A percentile compares a stretch with the other conserved stretches of the same genome.
phyloP scores from a whole-genome alignment of 148 eudicot species.

The Rhododendron henanense region DNA sequence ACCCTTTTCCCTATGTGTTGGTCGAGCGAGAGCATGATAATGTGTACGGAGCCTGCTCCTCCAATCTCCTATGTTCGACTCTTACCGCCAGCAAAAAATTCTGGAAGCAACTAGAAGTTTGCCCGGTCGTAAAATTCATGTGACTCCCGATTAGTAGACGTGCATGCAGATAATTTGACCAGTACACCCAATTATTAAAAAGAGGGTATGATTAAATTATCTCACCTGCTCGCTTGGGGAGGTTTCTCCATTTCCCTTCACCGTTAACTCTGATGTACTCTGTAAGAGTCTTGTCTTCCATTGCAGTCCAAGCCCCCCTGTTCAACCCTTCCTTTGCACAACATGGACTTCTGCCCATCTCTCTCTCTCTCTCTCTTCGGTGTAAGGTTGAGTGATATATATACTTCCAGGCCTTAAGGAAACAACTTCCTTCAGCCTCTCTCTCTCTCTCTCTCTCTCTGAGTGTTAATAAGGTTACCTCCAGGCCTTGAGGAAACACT shows the following conservation, averaged over 20 bases:
- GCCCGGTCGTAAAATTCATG: not conserved
- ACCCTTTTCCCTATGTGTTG: not conserved
- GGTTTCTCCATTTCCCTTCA: constrained; percentile 16
- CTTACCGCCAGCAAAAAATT: not conserved
- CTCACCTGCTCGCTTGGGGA: constrained; percentile 17
- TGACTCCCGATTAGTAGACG: not conserved
- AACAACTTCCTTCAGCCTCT: constrained; percentile 6
- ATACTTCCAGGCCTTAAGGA: not conserved
- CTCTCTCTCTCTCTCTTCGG: not conserved
- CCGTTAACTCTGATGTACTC: constrained; percentile 9
- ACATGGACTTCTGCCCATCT: constrained; percentile 17
- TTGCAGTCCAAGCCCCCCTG: constrained; percentile 14
- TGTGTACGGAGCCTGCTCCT: not conserved
- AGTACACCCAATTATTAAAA: not conserved
- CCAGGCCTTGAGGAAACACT: not conserved
- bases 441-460: not conserved
- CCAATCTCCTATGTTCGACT: not conserved
- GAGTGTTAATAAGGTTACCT: not conserved
- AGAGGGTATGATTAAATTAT: not conserved
- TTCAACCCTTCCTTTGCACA: constrained; percentile 14
- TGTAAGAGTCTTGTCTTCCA: constrained; percentile 8
- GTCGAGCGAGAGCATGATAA: not conserved
- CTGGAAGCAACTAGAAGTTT: not conserved
- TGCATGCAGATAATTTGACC: not conserved
- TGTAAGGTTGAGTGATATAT: not conserved